Conservation (phyloP, 1,284 basidiomycete species). For the Hymenochaete sp. region DNA sequence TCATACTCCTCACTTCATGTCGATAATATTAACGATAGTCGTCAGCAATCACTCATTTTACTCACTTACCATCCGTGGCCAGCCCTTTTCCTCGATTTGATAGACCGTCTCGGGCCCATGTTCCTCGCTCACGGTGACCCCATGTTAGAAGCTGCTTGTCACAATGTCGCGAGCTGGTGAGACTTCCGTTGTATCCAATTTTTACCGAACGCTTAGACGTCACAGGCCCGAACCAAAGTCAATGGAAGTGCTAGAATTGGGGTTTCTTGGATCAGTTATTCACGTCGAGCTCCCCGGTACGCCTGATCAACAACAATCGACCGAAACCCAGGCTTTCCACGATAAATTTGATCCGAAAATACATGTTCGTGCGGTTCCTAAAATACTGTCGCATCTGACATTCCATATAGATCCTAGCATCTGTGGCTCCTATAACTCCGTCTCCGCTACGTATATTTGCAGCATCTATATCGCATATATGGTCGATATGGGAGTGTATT, state of each 20-base stretch:
- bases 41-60: slow-evolving; percentile 77
- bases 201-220: slow-evolving; percentile 1
- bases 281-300: slow-evolving; percentile 63
- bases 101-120: slow-evolving; percentile 66
- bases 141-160: slow-evolving; percentile 79
- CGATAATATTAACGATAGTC: slow-evolving; percentile 11
- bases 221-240: slow-evolving; percentile 62
- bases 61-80: slow-evolving; percentile 81
- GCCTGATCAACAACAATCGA: slow-evolving; percentile 64
- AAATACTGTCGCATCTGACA: not conserved
- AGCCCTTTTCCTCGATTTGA: slow-evolving; percentile 66
- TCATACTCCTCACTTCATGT: not conserved
- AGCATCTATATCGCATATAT: slow-evolving; percentile 69
- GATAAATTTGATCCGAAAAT: slow-evolving; percentile 39
- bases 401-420: slow-evolving; percentile 61
- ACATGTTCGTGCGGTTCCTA: slow-evolving; percentile 32
- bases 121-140: slow-evolving; percentile 69
- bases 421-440: slow-evolving; percentile 58
- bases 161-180: slow-evolving; percentile 82
- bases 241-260: slow-evolving; percentile 63
- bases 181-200: slow-evolving; percentile 22
- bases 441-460: slow-evolving; percentile 70
- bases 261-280: slow-evolving; percentile 72
- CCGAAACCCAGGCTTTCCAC: slow-evolving; percentile 39
- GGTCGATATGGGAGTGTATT: slow-evolving; percentile 92